Evolutionary conservation across 495 filamentous ascomycete species (phyloP), one percentile per base, ranked within the genome.

Genomic region (Astrocystis sublimbata): DNA sequence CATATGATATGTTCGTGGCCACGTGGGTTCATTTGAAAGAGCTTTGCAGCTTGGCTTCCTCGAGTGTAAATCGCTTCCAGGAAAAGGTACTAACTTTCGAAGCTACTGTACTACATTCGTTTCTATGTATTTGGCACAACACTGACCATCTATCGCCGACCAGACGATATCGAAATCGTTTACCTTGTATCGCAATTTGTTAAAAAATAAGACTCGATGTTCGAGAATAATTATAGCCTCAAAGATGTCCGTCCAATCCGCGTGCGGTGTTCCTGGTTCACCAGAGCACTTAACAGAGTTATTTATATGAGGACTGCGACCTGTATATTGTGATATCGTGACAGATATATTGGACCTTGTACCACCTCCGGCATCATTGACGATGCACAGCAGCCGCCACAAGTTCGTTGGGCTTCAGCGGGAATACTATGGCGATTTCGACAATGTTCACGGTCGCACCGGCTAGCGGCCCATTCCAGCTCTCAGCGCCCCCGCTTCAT

Each of bases 391-490:
- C 24, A 42, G 13, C 36, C 42, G 36, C n/a, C 1, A 42, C 17
- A 19, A 43, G 28, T 41, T 21, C 28, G n/a, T 19, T 40, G 26
- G 38, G 40, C 56, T 43, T 50, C 42, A 36, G 45, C 31, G 30
- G 56, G 31, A 38, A n/a, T 59, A 26, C 56, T 10, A 2, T 38
- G 43, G 42, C 50, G 42, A 36, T 28, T 33, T 15, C 33, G 45
- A 40, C 56, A 9, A 47, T 50, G 55, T 45, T 36, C 26, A 23
- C n/a, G 10, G 30, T 45, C 26, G 45, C 40, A n/a, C 41, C 51
- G 51, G 60, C 51, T 63, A 57, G 51, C 51, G 54, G 43, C 54
- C 52, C 60, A 63, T 55, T 63, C 54, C 60, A 57, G 60, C 23
- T 56, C 42, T 46, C 51, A 65, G 40, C 36, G 31, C 21, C 56